A percentile compares a stretch with the other conserved stretches of the same genome.
phyloP scores from a whole-genome alignment of 306 rosid genomes.

The Rosa persica region DNA sequence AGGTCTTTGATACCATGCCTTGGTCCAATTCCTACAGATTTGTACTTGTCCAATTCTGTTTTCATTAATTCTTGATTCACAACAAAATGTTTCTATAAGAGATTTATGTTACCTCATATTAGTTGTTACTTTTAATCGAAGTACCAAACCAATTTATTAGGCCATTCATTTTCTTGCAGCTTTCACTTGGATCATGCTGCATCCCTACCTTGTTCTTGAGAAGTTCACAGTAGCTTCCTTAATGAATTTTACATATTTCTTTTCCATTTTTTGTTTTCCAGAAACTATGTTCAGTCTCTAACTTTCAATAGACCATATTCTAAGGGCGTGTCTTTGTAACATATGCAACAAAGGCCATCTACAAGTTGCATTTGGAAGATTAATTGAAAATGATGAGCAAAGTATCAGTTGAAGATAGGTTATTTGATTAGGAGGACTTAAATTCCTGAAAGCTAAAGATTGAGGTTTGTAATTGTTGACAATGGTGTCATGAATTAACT shows the following conservation, averaged over 20 bases:
- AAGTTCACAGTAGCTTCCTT: slow-evolving; percentile 29
- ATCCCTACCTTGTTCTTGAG: slow-evolving; percentile 81
- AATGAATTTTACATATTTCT: background rate
- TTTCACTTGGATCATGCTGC: slow-evolving; percentile 95
- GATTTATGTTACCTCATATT: no score
- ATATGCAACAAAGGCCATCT: slow-evolving; percentile 87
- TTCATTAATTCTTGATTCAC: no score
- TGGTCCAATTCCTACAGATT: no score
- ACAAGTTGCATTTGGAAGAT: slow-evolving; percentile 51
- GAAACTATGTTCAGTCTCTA: slow-evolving; percentile 13
- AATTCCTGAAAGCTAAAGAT: slow-evolving; percentile 92
- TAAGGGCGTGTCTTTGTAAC: slow-evolving; percentile 89
- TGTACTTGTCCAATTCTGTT: no score
- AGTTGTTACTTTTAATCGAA: no score
- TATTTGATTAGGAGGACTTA: slow-evolving; percentile 79
- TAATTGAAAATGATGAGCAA: slow-evolving; percentile 80
- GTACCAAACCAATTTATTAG: background rate
- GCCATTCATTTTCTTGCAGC: slow-evolving; percentile 33
- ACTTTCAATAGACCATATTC: slow-evolving; percentile 62
- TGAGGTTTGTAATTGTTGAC: slow-evolving; percentile 48
- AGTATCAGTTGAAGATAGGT: slow-evolving; percentile 52
- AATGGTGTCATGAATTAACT: no score
- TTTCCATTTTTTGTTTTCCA: background rate
- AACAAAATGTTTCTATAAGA: no score
- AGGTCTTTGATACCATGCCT: no score